Conservation (phyloP, 108 stramenopile species). For the Aurantiochytrium sp. region DNA sequence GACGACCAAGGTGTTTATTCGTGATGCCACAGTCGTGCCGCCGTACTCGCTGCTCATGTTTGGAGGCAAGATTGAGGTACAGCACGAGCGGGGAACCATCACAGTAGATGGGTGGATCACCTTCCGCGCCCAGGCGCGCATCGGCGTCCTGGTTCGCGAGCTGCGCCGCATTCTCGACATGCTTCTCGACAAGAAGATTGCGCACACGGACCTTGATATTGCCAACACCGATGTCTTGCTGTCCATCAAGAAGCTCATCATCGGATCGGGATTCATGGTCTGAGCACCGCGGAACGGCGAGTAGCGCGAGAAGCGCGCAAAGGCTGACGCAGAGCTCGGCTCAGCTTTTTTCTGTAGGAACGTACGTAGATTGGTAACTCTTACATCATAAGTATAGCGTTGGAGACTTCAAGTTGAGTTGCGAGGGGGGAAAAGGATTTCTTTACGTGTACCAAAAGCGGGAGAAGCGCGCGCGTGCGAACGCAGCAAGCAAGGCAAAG, state of each 20-base stretch:
- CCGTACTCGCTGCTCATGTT: slow-evolving; percentile 61
- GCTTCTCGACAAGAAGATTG: slow-evolving; percentile 34
- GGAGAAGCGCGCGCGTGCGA: too few relatives aligned
- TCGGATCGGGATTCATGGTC: not conserved
- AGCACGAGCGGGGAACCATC: slow-evolving; percentile 39
- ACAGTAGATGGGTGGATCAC: slow-evolving; percentile 48
- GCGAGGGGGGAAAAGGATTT: too few relatives aligned
- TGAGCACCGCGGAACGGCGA: too few relatives aligned
- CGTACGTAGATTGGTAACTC: too few relatives aligned
- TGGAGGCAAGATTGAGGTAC: slow-evolving; percentile 47
- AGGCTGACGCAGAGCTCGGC: not conserved
- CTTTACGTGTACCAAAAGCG: too few relatives aligned
- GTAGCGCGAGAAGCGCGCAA: not conserved
- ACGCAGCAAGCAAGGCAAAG: too few relatives aligned
- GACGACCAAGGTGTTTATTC: slow-evolving; percentile 54
- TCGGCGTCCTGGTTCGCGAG: slow-evolving; percentile 47
- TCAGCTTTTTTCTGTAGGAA: too few relatives aligned
- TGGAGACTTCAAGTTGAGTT: too few relatives aligned
- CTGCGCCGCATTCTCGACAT: slow-evolving; percentile 46
- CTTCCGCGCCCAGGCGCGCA: slow-evolving; percentile 44
- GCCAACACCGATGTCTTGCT: not conserved
- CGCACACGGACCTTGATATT: slow-evolving; percentile 16
- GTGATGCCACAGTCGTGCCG: slow-evolving; percentile 56
- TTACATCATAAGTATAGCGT: too few relatives aligned
- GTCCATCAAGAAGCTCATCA: slow-evolving; percentile 28